Evolutionary conservation across 768 basidiomycete genomes (phyloP).

Genomic region (Leccinum incarnatum): DNA sequence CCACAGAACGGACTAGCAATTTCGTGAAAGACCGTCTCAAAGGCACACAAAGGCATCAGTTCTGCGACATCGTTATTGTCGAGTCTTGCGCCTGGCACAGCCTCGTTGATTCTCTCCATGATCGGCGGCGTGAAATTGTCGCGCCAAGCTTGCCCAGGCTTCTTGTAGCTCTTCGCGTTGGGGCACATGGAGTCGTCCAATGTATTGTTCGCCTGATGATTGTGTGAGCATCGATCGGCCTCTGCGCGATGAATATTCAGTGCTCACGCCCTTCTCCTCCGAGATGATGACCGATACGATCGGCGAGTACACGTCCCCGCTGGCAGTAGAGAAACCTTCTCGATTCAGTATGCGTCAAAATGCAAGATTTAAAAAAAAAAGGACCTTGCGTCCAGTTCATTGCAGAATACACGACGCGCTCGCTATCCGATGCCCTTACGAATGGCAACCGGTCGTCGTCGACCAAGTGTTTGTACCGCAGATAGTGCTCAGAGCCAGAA

Average conservation of each 20-base stretch:
- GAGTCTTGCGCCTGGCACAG: conserved; percentile 63
- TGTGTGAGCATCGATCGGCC: neutral
- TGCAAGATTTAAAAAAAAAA: neutral
- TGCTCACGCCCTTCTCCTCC: conserved; percentile 44
- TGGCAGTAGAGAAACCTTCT: conserved; percentile 61
- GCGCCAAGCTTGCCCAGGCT: conserved; percentile 53
- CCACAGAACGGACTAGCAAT: conserved; percentile 63
- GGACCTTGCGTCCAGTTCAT: conserved; percentile 67
- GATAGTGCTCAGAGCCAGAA: conserved; percentile 50
- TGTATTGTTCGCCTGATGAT: conserved; percentile 56
- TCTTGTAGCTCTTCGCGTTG: conserved; percentile 44
- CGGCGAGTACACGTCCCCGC: conserved; percentile 43
- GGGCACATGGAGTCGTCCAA: conserved; percentile 67
- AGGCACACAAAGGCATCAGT: conserved; percentile 75
- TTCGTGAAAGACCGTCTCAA: conserved; percentile 64
- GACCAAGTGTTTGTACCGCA: conserved; percentile 54
- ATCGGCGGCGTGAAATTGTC: conserved; percentile 53
- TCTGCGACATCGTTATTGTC: conserved; percentile 49
- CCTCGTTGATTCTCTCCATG: conserved; percentile 54
- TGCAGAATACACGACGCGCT: conserved; percentile 65
- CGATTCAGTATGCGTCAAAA: neutral
- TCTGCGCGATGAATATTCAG: neutral
- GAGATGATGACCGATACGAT: conserved; percentile 52
- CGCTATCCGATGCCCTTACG: conserved; percentile 47
- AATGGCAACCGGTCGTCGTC: conserved; percentile 47